Percentiles rank a stretch among this genome's conserved stretches.
These are phyloP conservation scores for Waltergamsia citrina DNA, from an alignment of 2,329 filamentous ascomycete species.

Conservation along the genomic window DNA sequence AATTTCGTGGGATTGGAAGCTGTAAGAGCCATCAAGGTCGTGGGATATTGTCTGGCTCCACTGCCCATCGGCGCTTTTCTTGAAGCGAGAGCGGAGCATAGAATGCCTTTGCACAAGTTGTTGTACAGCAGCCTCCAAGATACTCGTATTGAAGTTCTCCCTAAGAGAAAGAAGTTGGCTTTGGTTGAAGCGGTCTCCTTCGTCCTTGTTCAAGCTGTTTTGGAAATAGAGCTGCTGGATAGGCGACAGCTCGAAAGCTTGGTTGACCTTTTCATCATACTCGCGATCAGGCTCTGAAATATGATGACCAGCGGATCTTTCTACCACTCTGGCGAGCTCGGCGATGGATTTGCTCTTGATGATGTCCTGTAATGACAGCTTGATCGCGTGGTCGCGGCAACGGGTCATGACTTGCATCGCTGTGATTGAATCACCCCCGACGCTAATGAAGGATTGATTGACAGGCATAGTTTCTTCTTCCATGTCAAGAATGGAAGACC, in stretches of 20 bases:
- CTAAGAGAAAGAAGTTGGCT: constrained; percentile 27
- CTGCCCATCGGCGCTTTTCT: neutral
- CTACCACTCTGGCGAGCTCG: constrained; percentile 11
- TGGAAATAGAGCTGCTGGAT: constrained; percentile 34
- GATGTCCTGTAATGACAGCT: constrained; percentile 20
- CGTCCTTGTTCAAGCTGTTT: constrained; percentile 13
- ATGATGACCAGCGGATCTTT: neutral
- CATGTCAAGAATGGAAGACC: constrained; percentile 4
- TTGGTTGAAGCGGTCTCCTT: constrained; percentile 31
- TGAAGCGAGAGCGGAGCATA: constrained; percentile 25
- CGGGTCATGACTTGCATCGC: constrained; percentile 33
- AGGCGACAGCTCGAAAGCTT: constrained; percentile 29
- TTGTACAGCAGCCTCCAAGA: constrained; percentile 12
- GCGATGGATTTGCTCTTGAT: constrained; percentile 17
- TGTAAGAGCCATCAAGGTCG: constrained; percentile 1
- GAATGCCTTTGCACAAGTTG: constrained; percentile 18
- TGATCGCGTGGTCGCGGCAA: constrained; percentile 18
- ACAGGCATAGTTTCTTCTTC: constrained; percentile 6
- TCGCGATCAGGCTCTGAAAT: no score
- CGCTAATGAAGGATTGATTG: constrained; percentile 23
- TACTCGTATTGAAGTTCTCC: constrained; percentile 3
- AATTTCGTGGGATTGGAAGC: neutral
- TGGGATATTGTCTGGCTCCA: constrained; percentile 15
- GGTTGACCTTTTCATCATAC: constrained; percentile 12
- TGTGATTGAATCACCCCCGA: constrained; percentile 34